Conservation (phyloP, 768 basidiomycete genomes). For the Lepiota venenata region DNA sequence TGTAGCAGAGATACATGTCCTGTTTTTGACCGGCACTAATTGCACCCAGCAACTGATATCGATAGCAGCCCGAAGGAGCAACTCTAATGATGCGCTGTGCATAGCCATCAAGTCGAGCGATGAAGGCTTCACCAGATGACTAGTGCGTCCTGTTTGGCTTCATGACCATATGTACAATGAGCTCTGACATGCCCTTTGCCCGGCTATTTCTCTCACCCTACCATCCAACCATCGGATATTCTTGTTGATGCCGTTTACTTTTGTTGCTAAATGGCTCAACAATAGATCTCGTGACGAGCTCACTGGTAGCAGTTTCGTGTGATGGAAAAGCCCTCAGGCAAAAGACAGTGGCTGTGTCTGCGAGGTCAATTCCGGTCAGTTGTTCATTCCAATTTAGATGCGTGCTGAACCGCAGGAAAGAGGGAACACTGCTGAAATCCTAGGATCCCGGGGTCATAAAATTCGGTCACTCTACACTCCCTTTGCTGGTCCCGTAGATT, state of each 20-base stretch:
- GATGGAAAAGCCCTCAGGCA: constrained; percentile 83
- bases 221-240: constrained; percentile 68
- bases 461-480: no score
- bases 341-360: constrained; percentile 92
- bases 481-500: no score
- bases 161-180: constrained; percentile 2
- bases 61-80: constrained; percentile 64
- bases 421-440: no score
- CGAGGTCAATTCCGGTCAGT: constrained; percentile 93
- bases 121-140: constrained; percentile 62
- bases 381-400: no score
- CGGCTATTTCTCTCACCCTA: constrained; percentile 73
- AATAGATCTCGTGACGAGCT: constrained; percentile 92
- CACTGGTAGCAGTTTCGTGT: constrained; percentile 91
- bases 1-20: constrained; percentile 62
- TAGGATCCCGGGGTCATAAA: no score
- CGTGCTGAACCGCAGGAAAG: no score
- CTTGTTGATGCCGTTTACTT: constrained; percentile 83
- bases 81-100: constrained; percentile 65
- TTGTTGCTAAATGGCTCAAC: constrained; percentile 84
- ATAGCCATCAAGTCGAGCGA: constrained; percentile 88
- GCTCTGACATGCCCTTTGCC: constrained; percentile 1
- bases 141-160: constrained; percentile 56
- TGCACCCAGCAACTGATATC: constrained; percentile 64
- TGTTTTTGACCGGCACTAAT: constrained; percentile 7